phyloP scores from a whole-genome alignment of 2,329 filamentous ascomycete genomes.

The Colletotrichum sidae region DNA sequence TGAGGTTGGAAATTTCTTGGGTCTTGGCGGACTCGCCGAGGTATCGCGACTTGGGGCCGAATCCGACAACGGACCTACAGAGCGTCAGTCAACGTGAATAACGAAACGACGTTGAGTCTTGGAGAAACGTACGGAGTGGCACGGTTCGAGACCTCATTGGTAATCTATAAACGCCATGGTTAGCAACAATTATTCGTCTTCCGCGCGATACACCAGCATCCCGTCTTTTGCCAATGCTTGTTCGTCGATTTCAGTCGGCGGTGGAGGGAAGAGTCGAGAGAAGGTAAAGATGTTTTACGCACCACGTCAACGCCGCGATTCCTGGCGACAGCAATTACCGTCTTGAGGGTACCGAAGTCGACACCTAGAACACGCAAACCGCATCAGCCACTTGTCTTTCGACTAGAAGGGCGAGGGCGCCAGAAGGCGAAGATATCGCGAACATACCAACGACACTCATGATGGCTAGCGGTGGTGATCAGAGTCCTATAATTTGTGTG shows the following conservation, averaged over 20 bases:
- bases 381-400: slow-evolving; percentile 32
- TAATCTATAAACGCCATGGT: slow-evolving; percentile 72
- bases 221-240: slow-evolving; percentile 1
- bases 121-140: slow-evolving; percentile 85
- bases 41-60: slow-evolving; percentile 93
- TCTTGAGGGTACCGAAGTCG: slow-evolving; percentile 97
- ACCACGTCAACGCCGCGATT: slow-evolving; percentile 99
- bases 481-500: slow-evolving; percentile 26
- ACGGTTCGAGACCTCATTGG: slow-evolving; percentile 99
- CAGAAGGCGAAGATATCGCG: slow-evolving; percentile 10
- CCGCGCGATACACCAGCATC: slow-evolving; percentile 2
- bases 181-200: slow-evolving; percentile 32
- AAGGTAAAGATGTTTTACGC: slow-evolving; percentile 60
- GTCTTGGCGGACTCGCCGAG: slow-evolving; percentile 97
- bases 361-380: slow-evolving; percentile 67
- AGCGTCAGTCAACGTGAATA: slow-evolving; percentile 37
- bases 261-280: slow-evolving; percentile 1
- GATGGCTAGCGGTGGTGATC: slow-evolving; percentile 47
- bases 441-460: slow-evolving; percentile 68
- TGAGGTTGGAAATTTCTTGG: slow-evolving; percentile 98
- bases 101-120: slow-evolving; percentile 21
- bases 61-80: slow-evolving; percentile 88
- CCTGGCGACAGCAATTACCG: slow-evolving; percentile 95
- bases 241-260: background rate
- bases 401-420: background rate